Evolutionary conservation across 441 rosid species (phyloP).

Genomic region (Daphne laureola): DNA sequence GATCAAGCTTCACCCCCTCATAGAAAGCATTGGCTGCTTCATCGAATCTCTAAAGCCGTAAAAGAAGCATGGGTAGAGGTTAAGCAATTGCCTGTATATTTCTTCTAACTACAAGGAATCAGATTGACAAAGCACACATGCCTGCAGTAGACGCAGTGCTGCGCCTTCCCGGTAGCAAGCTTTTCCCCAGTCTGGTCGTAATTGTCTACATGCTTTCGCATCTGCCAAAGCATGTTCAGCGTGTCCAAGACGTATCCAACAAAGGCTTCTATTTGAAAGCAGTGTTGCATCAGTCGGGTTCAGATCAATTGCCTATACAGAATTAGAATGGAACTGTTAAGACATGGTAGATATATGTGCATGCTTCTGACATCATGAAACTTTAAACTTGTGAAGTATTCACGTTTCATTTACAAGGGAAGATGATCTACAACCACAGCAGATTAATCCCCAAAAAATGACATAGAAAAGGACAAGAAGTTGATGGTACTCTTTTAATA

Average conservation of each 20-base stretch:
- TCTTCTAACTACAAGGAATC: background rate
- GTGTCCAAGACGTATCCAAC: slow-evolving; percentile 78
- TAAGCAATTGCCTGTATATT: background rate
- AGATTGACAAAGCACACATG: slow-evolving; percentile 13
- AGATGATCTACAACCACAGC: no score
- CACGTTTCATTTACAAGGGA: no score
- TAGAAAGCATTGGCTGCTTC: slow-evolving; percentile 94
- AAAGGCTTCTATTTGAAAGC: slow-evolving; percentile 83
- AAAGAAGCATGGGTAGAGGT: slow-evolving; percentile 8
- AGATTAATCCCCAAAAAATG: no score
- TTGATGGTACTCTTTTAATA: background rate
- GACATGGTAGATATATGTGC: no score
- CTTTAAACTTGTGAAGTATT: no score
- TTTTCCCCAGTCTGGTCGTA: slow-evolving; percentile 82
- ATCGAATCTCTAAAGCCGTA: slow-evolving; percentile 63
- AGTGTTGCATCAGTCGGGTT: slow-evolving; percentile 72
- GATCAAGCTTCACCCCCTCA: slow-evolving; percentile 74
- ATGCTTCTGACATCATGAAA: no score
- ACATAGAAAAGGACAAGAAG: no score
- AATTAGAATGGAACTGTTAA: background rate
- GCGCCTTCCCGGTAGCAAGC: slow-evolving; percentile 92
- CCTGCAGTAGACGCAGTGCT: slow-evolving; percentile 73
- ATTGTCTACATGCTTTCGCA: slow-evolving; percentile 66
- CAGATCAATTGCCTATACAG: slow-evolving; percentile 68
- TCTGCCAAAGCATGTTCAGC: slow-evolving; percentile 72